Evolutionary conservation across 495 filamentous ascomycete genomes (phyloP).

Genomic region (Pseudomonodictys pantanalensis): DNA sequence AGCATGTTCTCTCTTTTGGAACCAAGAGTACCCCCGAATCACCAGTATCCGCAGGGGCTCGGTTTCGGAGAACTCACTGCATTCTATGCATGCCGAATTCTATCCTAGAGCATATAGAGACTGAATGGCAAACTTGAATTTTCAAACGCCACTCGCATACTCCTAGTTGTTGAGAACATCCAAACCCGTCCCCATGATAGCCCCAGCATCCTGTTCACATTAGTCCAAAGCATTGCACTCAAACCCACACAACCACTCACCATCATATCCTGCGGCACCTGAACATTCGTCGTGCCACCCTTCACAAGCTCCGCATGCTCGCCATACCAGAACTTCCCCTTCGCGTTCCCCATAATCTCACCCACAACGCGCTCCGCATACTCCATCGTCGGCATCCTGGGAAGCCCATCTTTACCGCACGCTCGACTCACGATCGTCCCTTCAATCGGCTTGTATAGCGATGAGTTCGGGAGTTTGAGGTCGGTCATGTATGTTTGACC

Average conservation of each 20-base stretch:
- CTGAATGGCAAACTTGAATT: no score
- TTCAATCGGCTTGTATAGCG: slow-evolving; percentile 9
- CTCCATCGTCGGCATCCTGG: slow-evolving; percentile 1
- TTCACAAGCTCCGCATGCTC: background rate
- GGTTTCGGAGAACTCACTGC: no score
- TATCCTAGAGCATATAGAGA: no score
- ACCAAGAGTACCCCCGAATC: no score
- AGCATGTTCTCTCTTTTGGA: no score
- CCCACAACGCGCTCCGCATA: slow-evolving; percentile 2
- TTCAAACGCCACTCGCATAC: no score
- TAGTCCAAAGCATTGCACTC: background rate
- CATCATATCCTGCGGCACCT: background rate
- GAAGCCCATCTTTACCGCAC: background rate
- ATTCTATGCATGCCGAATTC: no score
- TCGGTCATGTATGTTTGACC: slow-evolving; percentile 6
- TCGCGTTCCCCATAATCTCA: background rate
- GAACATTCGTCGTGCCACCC: background rate
- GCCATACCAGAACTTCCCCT: slow-evolving; percentile 14
- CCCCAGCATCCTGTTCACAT: background rate
- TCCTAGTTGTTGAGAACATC: no score
- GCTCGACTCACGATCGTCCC: background rate
- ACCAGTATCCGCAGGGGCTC: no score
- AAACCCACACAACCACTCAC: background rate
- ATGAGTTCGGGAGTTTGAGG: slow-evolving; percentile 2
- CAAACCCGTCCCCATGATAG: background rate